Base-by-base conservation (phyloP, 441 rosid species). In the Croton setiger region DNA sequence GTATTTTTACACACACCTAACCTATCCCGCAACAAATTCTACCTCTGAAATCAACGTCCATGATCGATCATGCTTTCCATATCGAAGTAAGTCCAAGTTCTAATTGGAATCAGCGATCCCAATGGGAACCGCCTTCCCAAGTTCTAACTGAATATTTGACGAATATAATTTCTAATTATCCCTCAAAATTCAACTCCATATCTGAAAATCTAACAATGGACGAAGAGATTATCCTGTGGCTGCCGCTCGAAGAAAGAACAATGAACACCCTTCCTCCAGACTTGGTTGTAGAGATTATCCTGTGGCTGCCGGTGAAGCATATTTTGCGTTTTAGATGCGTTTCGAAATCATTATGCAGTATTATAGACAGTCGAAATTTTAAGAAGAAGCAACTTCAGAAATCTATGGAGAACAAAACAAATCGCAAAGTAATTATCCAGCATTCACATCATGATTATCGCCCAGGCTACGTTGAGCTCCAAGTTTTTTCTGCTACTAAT, bases 201-300 rank as follows among this genome's bases (percentile, higher is more conserved):
- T n/a, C n/a, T n/a, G n/a, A n/a, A n/a, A n/a, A n/a, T n/a, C n/a
- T n/a, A n/a, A n/a, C n/a, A n/a, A n/a, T n/a, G n/a, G n/a, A n/a
- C n/a, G 98, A 94, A n/a, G 98, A 88, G 49, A 90, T 76, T n/a
- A n/a, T n/a, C n/a, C n/a, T n/a, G 31, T 27, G 31, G 31, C 2
- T 27, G 31, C 31, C 31, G 41, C 2, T 47, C n/a, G 51, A 45
- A 45, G 12, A 47, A 14, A 14, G 5, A 3, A 17, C 7, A 3
- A 13, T 47, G 7, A 17, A 47, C 13, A 47, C 7, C 4, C 55
- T 51, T 51, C 27, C 23, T 5, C 2, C 2, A 5, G 55, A 51
- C 7, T 51, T 51, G 18, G 1, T n/a, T 2, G 2, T 2, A 9
- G 10, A 51, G n/a, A 51, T 51, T 18, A 5, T 51, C n/a, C 20